phyloP scores from a whole-genome alignment of 2,329 filamentous ascomycete genomes.

The Cordyceps fumosorosea region DNA sequence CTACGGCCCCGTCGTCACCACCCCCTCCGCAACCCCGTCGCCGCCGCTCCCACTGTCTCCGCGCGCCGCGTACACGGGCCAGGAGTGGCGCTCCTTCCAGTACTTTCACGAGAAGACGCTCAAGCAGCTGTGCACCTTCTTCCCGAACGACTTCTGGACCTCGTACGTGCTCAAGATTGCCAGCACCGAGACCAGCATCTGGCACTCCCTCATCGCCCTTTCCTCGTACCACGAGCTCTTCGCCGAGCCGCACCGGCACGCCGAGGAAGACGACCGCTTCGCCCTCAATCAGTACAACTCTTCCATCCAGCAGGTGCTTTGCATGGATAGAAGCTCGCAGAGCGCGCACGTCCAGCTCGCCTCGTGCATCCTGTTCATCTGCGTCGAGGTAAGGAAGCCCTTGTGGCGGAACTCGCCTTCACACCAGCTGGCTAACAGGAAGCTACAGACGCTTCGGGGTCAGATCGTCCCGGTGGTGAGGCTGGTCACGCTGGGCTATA shows the following conservation, averaged over 20 bases:
- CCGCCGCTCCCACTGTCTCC: not conserved
- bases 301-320: constrained; percentile 5
- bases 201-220: constrained; percentile 13
- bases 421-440: not conserved
- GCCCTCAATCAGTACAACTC: constrained; percentile 12
- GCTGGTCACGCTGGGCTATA: constrained; percentile 6
- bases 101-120: constrained; percentile 13
- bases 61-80: not conserved
- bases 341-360: constrained; percentile 10
- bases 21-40: not conserved
- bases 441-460: constrained; percentile 2
- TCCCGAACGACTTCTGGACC: constrained; percentile 12
- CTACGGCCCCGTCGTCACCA: not conserved
- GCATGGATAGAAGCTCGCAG: not conserved
- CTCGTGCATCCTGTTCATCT: constrained; percentile 13
- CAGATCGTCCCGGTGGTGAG: not conserved
- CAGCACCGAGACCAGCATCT: constrained; percentile 11
- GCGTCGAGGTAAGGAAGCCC: constrained; percentile 2
- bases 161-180: constrained; percentile 12
- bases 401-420: too few species aligned
- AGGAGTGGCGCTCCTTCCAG: constrained; percentile 13
- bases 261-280: not conserved
- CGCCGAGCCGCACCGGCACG: not conserved
- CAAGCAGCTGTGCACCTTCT: constrained; percentile 8
- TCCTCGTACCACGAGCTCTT: constrained; percentile 13